Evolutionary conservation across 495 filamentous ascomycete genomes (phyloP).

Genomic region (Staphylotrichum longicolle): DNA sequence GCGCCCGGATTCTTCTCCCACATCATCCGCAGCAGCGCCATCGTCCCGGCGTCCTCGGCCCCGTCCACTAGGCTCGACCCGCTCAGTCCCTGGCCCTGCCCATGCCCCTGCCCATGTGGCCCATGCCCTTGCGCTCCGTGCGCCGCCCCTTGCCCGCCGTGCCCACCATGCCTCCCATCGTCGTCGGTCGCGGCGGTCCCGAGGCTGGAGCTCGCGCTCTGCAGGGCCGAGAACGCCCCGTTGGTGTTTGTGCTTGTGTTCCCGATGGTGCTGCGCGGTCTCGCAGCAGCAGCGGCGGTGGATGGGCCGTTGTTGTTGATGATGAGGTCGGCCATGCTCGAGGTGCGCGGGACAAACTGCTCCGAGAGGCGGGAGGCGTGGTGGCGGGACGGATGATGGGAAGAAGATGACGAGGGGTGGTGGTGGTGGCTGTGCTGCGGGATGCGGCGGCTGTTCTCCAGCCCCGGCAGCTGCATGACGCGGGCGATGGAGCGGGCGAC

Average conservation of each 20-base stretch:
- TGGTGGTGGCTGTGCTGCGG: conserved; percentile 22
- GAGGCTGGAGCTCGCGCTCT: conserved; percentile 41
- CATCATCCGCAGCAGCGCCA: conserved; percentile 48
- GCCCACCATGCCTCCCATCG: background rate
- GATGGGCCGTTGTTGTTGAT: background rate
- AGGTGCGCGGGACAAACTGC: conserved; percentile 8
- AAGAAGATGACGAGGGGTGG: too few relatives aligned
- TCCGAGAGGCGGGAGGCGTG: conserved; percentile 15
- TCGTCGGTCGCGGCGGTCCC: conserved; percentile 35
- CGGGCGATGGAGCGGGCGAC: conserved; percentile 56
- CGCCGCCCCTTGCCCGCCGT: too few relatives aligned
- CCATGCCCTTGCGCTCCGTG: conserved; percentile 1
- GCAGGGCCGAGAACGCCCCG: conserved; percentile 29
- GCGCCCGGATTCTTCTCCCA: conserved; percentile 54
- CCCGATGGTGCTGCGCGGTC: background rate
- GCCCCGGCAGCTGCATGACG: conserved; percentile 49
- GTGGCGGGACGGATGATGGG: conserved; percentile 11
- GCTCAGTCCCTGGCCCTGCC: conserved; percentile 37
- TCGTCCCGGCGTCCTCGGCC: conserved; percentile 45
- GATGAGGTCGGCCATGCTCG: conserved; percentile 17
- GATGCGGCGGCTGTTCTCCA: conserved; percentile 47
- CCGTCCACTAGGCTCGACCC: conserved; percentile 44
- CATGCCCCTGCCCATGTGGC: background rate
- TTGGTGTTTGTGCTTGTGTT: too few relatives aligned
- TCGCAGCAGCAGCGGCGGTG: background rate